These are phyloP conservation scores for Cucumis melo DNA, from an alignment of 306 rosid genomes.

Conservation along the genomic window DNA sequence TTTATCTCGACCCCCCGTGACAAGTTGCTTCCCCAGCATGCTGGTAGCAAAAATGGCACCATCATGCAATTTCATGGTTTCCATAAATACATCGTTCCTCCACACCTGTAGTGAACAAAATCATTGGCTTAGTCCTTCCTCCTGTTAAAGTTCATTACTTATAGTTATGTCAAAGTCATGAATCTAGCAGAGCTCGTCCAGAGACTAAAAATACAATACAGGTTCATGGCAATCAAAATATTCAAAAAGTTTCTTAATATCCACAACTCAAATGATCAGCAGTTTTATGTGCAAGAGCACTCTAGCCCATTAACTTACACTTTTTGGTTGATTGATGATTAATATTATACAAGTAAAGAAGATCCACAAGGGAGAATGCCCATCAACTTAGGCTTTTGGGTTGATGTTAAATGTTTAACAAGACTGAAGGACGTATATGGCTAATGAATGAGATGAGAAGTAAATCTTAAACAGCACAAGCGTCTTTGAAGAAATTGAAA, in stretches of 20 bases:
- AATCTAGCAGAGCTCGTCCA: not conserved
- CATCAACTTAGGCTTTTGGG: too few species aligned
- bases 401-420: not conserved
- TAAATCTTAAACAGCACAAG: slow-evolving; percentile 4
- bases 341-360: too few species aligned
- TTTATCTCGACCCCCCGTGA: slow-evolving; percentile 86
- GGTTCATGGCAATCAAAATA: not conserved
- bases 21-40: slow-evolving; percentile 52
- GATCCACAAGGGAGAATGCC: too few species aligned
- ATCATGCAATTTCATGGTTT: slow-evolving; percentile 37
- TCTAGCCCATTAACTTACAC: too few species aligned
- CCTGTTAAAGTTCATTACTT: not conserved
- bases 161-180: not conserved
- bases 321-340: too few species aligned
- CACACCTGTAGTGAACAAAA: slow-evolving; percentile 50
- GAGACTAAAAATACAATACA: not conserved
- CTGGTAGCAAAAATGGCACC: slow-evolving; percentile 58
- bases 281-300: not conserved
- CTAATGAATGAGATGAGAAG: not conserved
- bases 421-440: not conserved
- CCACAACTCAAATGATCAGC: not conserved
- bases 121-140: slow-evolving; percentile 6
- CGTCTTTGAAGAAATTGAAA: slow-evolving; percentile 19
- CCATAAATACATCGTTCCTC: slow-evolving; percentile 60
- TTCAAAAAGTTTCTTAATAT: not conserved